These are phyloP conservation scores for Camelina hispida DNA, from an alignment of 345 rosid genomes.

Conservation along the genomic window DNA sequence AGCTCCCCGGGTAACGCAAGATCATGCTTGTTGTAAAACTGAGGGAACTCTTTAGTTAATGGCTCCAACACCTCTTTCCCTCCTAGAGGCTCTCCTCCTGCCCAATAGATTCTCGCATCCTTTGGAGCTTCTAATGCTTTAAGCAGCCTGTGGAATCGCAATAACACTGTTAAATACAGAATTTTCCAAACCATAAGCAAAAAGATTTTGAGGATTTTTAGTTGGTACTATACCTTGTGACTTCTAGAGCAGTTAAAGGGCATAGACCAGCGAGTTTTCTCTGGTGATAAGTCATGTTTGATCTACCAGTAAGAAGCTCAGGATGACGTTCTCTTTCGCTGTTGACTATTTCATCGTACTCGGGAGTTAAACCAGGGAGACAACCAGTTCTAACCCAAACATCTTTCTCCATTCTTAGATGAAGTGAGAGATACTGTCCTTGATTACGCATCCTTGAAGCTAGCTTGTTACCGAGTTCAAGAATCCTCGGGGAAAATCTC, in stretches of 20 bases:
- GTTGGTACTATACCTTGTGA: conserved; percentile 61
- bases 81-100: conserved; percentile 95
- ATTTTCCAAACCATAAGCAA: not conserved
- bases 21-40: conserved; percentile 84
- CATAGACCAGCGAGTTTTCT: conserved; percentile 91
- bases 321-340: conserved; percentile 82
- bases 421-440: conserved; percentile 93
- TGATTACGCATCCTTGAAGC: conserved; percentile 79
- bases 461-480: conserved; percentile 78
- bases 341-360: conserved; percentile 74
- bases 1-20: conserved; percentile 86
- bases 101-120: conserved; percentile 84
- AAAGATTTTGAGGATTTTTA: not conserved
- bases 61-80: conserved; percentile 82
- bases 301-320: conserved; percentile 85
- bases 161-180: not conserved
- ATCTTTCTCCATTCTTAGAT: conserved; percentile 90
- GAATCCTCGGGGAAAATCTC: conserved; percentile 73
- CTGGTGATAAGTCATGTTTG: conserved; percentile 89
- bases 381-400: conserved; percentile 99
- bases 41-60: conserved; percentile 65
- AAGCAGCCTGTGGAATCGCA: conserved; percentile 63
- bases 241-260: conserved; percentile 88
- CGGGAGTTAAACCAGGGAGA: conserved; percentile 75
- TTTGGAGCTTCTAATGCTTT: conserved; percentile 90